A percentile compares a stretch with the other conserved stretches of the same genome.
phyloP scores from a whole-genome alignment of 108 stramenopile species.

The Skeletonema grethae region DNA sequence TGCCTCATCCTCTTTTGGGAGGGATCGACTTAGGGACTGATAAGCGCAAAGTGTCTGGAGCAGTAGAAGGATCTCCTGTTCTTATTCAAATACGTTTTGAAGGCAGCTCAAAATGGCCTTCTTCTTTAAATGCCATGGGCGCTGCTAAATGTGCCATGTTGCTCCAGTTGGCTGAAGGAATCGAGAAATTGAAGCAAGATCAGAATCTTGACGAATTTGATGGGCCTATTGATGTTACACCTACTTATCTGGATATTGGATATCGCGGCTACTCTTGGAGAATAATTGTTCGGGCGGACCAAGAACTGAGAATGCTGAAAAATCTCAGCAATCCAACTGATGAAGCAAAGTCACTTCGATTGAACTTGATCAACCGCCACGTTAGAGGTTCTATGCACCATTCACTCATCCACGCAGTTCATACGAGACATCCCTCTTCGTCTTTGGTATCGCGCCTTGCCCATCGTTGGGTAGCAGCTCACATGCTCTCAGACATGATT shows the following conservation, averaged over 20 bases:
- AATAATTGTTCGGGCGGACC: conserved; percentile 78
- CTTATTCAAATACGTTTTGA: conserved; percentile 79
- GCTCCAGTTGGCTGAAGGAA: conserved; percentile 74
- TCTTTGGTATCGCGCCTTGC: conserved; percentile 69
- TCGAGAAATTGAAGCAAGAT: conserved; percentile 63
- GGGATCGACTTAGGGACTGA: conserved; percentile 20
- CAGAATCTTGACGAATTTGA: conserved; percentile 39
- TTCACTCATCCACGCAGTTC: conserved; percentile 77
- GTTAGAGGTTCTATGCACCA: conserved; percentile 75
- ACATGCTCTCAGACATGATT: conserved; percentile 79
- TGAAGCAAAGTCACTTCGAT: conserved; percentile 52
- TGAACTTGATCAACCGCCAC: conserved; percentile 59
- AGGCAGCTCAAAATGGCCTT: conserved; percentile 82
- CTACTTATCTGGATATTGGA: conserved; percentile 66
- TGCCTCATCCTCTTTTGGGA: conserved; percentile 78
- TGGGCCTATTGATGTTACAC: conserved; percentile 64
- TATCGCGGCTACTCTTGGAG: conserved; percentile 82
- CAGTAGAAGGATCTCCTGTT: conserved; percentile 59
- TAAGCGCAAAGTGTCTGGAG: conserved; percentile 61
- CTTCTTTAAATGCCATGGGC: conserved; percentile 80
- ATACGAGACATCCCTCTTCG: conserved; percentile 79
- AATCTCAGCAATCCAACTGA: conserved; percentile 57
- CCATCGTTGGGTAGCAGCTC: conserved; percentile 74
- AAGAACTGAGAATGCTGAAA: conserved; percentile 72
- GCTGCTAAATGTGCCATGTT: conserved; percentile 91